Base-by-base conservation (phyloP, 768 basidiomycete genomes). In the Cystofilobasidium bisporidii region DNA sequence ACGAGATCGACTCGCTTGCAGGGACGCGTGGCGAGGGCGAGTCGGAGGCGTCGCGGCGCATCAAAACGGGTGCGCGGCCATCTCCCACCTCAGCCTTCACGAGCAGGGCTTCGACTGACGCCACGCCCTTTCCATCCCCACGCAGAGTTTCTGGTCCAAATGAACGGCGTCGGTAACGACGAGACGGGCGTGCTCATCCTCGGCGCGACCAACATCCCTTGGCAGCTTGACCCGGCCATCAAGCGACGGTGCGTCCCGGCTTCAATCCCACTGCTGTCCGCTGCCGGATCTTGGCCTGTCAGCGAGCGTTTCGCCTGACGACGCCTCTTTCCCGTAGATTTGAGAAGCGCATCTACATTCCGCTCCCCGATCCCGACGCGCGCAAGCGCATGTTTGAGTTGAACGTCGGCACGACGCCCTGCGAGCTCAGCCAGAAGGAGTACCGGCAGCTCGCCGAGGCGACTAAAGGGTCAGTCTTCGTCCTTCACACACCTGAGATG, bases 121-220 rank as follows among this genome's bases (percentile, higher is more conserved):
- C 15, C 0, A 1, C 22, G 47, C n/a, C 9, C 11, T 59, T 24
- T 9, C 5, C 32, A 22, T 26, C 22, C 14, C 55, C 74, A 1
- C 33, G 17, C 45, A 66, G 62, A 63, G 26, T 63, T 92, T 71
- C 80, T 92, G 59, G 89, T 92, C n/a, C 91, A 97, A 76, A 98
- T 98, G 91, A 91, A 98, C 71, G 96, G 96, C 47, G 94, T 98
- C 1, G 96, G 96, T 0, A 91, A 97, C 74, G 96, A 99, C 69
- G 93, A 96, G 77, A 89, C 89, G 0, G 96, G 96, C 12, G 90
- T 99, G 0, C 83, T 99, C 24, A 92, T 98, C 12, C 83, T 99
- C 26, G 96, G 93, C 36, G 96, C 96, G 12, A 99, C 96, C 6
- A 99, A 99, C 72, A 96, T 98, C 62, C 96, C 96, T 2, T 98